Evolutionary conservation across 768 basidiomycete genomes (phyloP).

Genomic region (Kwoniella sp.): DNA sequence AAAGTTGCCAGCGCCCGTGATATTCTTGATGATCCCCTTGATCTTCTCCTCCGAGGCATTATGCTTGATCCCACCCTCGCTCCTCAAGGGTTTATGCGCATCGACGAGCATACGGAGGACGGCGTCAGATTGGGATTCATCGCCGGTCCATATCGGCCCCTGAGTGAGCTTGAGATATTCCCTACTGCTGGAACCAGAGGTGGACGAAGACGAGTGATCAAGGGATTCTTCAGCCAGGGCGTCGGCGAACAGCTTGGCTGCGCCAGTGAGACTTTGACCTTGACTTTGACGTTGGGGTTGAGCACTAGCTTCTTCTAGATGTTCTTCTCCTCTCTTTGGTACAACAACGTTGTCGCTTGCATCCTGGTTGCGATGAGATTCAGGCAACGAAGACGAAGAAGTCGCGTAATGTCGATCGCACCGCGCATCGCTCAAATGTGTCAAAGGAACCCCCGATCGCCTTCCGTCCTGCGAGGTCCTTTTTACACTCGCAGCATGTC

Average conservation of each 20-base stretch:
- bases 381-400: no score
- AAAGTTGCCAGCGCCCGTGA: slow-evolving; percentile 56
- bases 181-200: slow-evolving; percentile 9
- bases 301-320: no score
- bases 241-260: slow-evolving; percentile 68
- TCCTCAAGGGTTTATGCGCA: slow-evolving; percentile 74
- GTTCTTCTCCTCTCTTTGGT: not conserved
- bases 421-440: no score
- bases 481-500: not conserved
- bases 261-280: slow-evolving; percentile 27
- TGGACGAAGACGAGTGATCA: slow-evolving; percentile 20
- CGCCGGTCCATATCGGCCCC: slow-evolving; percentile 74
- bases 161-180: slow-evolving; percentile 58
- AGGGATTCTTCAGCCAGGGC: slow-evolving; percentile 59
- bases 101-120: slow-evolving; percentile 83
- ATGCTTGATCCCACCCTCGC: slow-evolving; percentile 50
- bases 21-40: slow-evolving; percentile 37
- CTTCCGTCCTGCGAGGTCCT: no score
- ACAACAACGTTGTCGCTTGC: no score
- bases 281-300: no score
- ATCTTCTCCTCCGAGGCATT: slow-evolving; percentile 44
- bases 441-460: not conserved
- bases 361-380: no score
- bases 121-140: slow-evolving; percentile 70
- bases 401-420: not conserved